A percentile compares a stretch with the other conserved stretches of the same genome.
Evolutionary conservation across 768 basidiomycete species (phyloP).

Genomic region (Ephemerocybe angulata): DNA sequence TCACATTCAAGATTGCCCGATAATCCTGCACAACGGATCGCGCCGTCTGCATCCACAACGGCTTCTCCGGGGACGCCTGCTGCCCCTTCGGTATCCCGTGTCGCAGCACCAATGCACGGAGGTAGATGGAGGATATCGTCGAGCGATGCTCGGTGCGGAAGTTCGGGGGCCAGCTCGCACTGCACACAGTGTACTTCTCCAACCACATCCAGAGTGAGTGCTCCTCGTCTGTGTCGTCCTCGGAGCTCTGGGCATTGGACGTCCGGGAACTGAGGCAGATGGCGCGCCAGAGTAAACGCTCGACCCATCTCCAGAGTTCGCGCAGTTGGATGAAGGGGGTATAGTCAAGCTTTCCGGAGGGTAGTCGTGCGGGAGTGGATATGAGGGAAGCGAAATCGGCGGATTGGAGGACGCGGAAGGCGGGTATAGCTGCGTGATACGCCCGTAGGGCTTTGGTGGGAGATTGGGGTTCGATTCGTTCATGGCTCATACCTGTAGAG

Average conservation of each 20-base stretch:
- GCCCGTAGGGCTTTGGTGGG: slow-evolving; percentile 49
- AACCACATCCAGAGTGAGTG: slow-evolving; percentile 62
- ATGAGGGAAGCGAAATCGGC: slow-evolving; percentile 40
- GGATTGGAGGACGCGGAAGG: slow-evolving; percentile 44
- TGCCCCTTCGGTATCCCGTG: slow-evolving; percentile 21
- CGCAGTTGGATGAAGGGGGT: slow-evolving; percentile 64
- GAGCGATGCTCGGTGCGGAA: slow-evolving; percentile 79
- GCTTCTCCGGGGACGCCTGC: slow-evolving; percentile 26
- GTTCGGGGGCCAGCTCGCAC: slow-evolving; percentile 68
- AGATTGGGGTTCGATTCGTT: slow-evolving; percentile 50
- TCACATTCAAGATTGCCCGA: slow-evolving; percentile 59
- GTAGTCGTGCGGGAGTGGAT: slow-evolving; percentile 15
- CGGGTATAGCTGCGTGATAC: slow-evolving; percentile 53
- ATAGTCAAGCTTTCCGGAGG: slow-evolving; percentile 38
- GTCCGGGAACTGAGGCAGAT: slow-evolving; percentile 58
- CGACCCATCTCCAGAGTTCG: slow-evolving; percentile 86
- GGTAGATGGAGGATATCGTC: slow-evolving; percentile 62
- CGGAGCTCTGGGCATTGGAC: slow-evolving; percentile 27
- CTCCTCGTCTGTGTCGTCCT: slow-evolving; percentile 21
- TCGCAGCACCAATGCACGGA: slow-evolving; percentile 67
- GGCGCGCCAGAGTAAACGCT: slow-evolving; percentile 79
- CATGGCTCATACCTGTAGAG: slow-evolving; percentile 68
- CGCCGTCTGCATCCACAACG: slow-evolving; percentile 62
- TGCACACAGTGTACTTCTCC: slow-evolving; percentile 56
- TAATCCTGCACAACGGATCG: slow-evolving; percentile 70